A percentile compares a stretch with the other conserved stretches of the same genome.
phyloP scores from a whole-genome alignment of 2,329 filamentous ascomycete species.

The Lecanoromycetidae sp. region DNA sequence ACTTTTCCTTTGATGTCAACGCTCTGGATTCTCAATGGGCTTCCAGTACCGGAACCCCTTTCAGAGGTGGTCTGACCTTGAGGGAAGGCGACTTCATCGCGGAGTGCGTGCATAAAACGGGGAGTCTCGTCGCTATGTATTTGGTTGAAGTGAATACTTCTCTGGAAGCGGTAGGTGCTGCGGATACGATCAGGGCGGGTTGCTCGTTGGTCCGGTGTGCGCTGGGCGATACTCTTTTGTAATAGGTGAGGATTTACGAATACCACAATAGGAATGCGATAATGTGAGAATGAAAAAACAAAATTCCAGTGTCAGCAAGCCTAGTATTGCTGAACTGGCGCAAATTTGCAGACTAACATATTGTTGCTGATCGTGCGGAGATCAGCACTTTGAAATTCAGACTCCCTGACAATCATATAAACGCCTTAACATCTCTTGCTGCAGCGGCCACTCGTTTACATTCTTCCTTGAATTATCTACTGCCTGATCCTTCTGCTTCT shows the following conservation, averaged over 20 bases:
- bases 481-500: neutral
- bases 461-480: neutral
- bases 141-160: constrained; percentile 71
- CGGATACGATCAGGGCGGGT: constrained; percentile 79
- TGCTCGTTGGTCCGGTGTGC: constrained; percentile 86
- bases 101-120: constrained; percentile 70
- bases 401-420: too few relatives aligned
- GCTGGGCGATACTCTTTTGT: constrained; percentile 81
- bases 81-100: constrained; percentile 96
- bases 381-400: too few relatives aligned
- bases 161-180: constrained; percentile 56
- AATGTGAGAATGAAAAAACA: too few relatives aligned
- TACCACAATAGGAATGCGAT: too few relatives aligned
- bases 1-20: constrained; percentile 94
- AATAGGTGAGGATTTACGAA: too few relatives aligned
- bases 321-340: too few relatives aligned
- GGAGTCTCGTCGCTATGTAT: constrained; percentile 66
- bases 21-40: constrained; percentile 94
- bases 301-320: too few relatives aligned
- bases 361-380: too few relatives aligned
- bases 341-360: too few relatives aligned
- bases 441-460: neutral
- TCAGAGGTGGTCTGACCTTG: constrained; percentile 82
- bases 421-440: neutral
- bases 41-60: constrained; percentile 91